Evolutionary conservation across 352 stramenopile genomes (phyloP).

Genomic region (Plasmopara viticola): DNA sequence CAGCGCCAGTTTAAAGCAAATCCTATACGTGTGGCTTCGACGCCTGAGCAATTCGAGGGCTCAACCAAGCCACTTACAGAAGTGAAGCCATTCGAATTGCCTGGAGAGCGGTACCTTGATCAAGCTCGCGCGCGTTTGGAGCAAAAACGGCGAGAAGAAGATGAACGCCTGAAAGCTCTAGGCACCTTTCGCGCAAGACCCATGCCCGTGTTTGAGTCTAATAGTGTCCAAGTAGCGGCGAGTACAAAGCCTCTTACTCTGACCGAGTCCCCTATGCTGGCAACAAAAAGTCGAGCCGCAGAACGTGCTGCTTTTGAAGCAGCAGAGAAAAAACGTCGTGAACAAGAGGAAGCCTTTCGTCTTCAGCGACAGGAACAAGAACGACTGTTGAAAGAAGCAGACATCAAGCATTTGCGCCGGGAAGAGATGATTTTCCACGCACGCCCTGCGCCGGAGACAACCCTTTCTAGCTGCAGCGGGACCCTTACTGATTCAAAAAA

Average conservation of each 20-base stretch:
- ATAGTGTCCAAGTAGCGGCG: conserved; percentile 23
- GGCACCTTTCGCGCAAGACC: conserved; percentile 56
- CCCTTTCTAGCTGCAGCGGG: conserved; percentile 43
- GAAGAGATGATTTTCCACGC: conserved; percentile 73
- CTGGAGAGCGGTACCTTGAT: conserved; percentile 48
- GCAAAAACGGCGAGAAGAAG: conserved; percentile 49
- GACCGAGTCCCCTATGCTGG: conserved; percentile 49
- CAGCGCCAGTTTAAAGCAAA: conserved; percentile 66
- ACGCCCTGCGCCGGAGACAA: conserved; percentile 46
- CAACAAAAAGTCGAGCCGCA: conserved; percentile 48
- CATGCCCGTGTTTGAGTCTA: conserved; percentile 47
- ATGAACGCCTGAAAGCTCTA: conserved; percentile 34
- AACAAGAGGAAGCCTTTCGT: conserved; percentile 56
- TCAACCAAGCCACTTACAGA: conserved; percentile 70
- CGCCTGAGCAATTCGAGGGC: conserved; percentile 52
- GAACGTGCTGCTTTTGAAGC: conserved; percentile 66
- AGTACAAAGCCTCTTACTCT: conserved; percentile 38
- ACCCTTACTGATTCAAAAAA: conserved; percentile 36
- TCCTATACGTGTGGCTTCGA: conserved; percentile 54
- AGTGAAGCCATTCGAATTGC: conserved; percentile 55
- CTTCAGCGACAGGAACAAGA: conserved; percentile 45
- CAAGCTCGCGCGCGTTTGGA: conserved; percentile 55
- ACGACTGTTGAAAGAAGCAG: conserved; percentile 47
- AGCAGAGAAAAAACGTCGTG: conserved; percentile 57
- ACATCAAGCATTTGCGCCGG: conserved; percentile 63